Percentiles rank a stretch among this genome's conserved stretches.
Conservation (phyloP, 305 asterid species). For the Solanum hybrid region DNA sequence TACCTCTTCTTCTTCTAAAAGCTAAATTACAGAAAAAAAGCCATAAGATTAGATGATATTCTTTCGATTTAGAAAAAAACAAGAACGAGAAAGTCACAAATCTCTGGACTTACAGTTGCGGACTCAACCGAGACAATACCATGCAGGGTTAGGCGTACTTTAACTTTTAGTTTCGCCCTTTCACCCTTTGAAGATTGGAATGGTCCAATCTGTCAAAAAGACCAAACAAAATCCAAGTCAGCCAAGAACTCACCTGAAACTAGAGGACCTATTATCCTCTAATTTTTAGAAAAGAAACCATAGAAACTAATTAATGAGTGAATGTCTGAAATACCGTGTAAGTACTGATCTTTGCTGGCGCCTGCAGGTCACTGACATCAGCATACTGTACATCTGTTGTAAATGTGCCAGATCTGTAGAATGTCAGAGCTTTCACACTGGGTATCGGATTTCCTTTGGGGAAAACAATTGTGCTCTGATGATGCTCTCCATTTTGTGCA, state of each 20-base stretch:
- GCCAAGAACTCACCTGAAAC: background rate
- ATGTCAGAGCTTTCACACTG: slow-evolving; percentile 88
- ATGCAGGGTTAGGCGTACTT: slow-evolving; percentile 73
- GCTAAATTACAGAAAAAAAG: slow-evolving; percentile 30
- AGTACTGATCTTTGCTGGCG: slow-evolving; percentile 74
- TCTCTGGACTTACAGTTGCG: slow-evolving; percentile 44
- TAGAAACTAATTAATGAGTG: background rate
- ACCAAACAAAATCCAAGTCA: background rate
- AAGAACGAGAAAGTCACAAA: background rate
- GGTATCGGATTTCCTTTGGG: slow-evolving; percentile 94
- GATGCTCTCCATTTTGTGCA: slow-evolving; percentile 60
- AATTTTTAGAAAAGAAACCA: background rate
- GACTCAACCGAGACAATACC: slow-evolving; percentile 84
- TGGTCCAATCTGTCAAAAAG: slow-evolving; percentile 69
- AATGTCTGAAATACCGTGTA: slow-evolving; percentile 51
- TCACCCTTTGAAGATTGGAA: slow-evolving; percentile 61
- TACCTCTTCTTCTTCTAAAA: slow-evolving; percentile 77
- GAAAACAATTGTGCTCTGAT: slow-evolving; percentile 75
- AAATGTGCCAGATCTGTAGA: slow-evolving; percentile 75
- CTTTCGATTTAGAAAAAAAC: background rate
- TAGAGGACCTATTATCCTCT: background rate
- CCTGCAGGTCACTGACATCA: slow-evolving; percentile 73
- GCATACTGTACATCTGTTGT: slow-evolving; percentile 68
- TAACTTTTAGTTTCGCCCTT: slow-evolving; percentile 68
- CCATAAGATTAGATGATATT: slow-evolving; percentile 7